Evolutionary conservation across 1,139 yeast genomes (phyloP), one percentile per base, ranked within the genome.

Genomic region (Candida sojae): DNA sequence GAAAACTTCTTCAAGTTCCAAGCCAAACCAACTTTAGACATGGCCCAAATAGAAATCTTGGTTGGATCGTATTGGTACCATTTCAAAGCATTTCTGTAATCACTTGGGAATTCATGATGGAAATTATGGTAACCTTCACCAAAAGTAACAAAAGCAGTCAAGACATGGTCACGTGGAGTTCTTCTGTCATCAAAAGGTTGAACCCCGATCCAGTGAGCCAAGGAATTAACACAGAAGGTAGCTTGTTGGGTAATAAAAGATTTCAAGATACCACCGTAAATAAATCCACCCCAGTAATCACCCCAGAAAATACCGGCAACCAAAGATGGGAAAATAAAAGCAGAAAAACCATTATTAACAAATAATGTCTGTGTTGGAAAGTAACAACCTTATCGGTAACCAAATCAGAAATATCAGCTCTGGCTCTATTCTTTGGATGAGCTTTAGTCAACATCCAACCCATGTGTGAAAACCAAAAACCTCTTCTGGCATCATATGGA

Each of bases 21-120:
- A 41, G 98, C 92, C 50, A 93, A 74, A 31, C 99, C 99, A 40
- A 92, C 58, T 68, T 86, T 82, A 50, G 92, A 87, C 62, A 82
- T 71, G 39, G 70, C 44, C 77, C 83, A 90, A 66, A 93, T 92
- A 53, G 83, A 66, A 52, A 86, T 65, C 80, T 93, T 93, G 57
- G 98, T 93, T 58, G 99, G 99, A 70, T 93, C 99, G 71, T 87
- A 93, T 80, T 95, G 99, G 79, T 88, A 93, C 99, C 99, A 95
- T 71, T 84, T 88, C 67, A 93, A 82, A 44, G 99, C 99, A 66
- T 93, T 93, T 79, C 99, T 84, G 82, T 93, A 93, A 76, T 93
- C 99, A 42, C 96, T 84, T 58, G 99, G 99, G 83, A 92, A 93
- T 77, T 95, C 98, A 75, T 93, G 99, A 74, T 93, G 99, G 86